Evolutionary conservation across 345 rosid genomes (phyloP).

Genomic region (Laguncularia racemosa): DNA sequence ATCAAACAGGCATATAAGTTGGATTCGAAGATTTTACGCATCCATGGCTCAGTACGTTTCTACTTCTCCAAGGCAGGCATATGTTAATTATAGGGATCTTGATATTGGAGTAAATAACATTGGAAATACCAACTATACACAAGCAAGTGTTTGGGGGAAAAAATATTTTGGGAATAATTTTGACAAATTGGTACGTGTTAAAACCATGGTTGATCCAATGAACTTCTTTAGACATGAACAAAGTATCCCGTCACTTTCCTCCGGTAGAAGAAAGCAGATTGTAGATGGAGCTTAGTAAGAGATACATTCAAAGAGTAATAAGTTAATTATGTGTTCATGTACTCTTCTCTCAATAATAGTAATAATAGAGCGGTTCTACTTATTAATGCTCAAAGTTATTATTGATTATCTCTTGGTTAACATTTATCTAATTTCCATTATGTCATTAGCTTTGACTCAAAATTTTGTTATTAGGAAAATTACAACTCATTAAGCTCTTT

Average conservation of each 20-base stretch:
- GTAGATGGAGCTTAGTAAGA: too few relatives aligned
- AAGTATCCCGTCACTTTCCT: conserved; percentile 2
- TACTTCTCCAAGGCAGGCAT: conserved; percentile 10
- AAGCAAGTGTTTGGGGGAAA: conserved; percentile 9
- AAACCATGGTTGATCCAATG: conserved; percentile 23
- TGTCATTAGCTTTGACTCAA: too few relatives aligned
- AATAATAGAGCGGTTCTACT: too few relatives aligned
- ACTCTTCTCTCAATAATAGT: too few relatives aligned
- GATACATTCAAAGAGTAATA: too few relatives aligned
- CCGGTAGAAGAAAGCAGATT: too few relatives aligned
- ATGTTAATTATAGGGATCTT: conserved; percentile 15
- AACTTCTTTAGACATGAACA: conserved; percentile 14
- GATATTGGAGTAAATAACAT: conserved; percentile 9
- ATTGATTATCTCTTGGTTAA: too few relatives aligned
- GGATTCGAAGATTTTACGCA: conserved; percentile 8
- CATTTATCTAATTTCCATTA: too few relatives aligned
- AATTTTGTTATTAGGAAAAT: too few relatives aligned
- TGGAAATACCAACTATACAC: neutral
- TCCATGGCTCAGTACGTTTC: conserved; percentile 4
- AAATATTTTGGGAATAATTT: conserved; percentile 11
- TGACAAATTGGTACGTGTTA: conserved; percentile 26
- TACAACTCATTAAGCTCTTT: too few relatives aligned
- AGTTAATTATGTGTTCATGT: too few relatives aligned
- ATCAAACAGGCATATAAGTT: conserved; percentile 1
- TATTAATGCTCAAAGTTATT: too few relatives aligned